Percentiles rank a stretch among this genome's conserved stretches.
Evolutionary conservation across 129 eudicot genomes (phyloP).

Genomic region (Dittrichia graveolens): DNA sequence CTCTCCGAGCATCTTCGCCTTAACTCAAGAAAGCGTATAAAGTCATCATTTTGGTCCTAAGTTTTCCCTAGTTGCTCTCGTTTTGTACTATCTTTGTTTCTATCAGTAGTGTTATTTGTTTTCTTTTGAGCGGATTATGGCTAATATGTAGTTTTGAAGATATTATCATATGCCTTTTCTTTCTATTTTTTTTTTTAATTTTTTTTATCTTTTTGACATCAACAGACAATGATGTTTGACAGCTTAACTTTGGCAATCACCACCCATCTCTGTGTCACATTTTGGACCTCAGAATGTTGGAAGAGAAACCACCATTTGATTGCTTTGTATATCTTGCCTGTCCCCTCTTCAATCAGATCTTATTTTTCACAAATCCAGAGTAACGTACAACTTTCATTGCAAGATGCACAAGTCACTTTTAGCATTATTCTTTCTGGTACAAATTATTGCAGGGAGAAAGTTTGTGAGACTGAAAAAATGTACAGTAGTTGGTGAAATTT

Average conservation of each 20-base stretch:
- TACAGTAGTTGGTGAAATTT: slow-evolving; percentile 44
- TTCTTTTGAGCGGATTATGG: slow-evolving; percentile 28
- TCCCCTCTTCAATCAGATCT: slow-evolving; percentile 30
- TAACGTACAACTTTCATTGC: slow-evolving; percentile 26
- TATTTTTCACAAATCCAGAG: slow-evolving; percentile 13
- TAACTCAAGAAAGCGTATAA: slow-evolving; percentile 38
- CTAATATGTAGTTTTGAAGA: slow-evolving; percentile 33
- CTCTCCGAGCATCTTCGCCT: slow-evolving; percentile 44
- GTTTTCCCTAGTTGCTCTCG: slow-evolving; percentile 22
- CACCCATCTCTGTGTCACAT: slow-evolving; percentile 37
- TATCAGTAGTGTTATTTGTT: slow-evolving; percentile 1
- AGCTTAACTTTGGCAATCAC: slow-evolving; percentile 41
- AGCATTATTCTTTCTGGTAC: slow-evolving; percentile 28
- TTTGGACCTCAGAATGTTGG: slow-evolving; percentile 40
- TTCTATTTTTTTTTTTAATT: slow-evolving; percentile 19
- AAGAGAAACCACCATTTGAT: slow-evolving; percentile 42
- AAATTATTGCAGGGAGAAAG: slow-evolving; percentile 25
- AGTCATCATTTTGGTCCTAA: slow-evolving; percentile 32
- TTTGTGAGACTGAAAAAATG: slow-evolving; percentile 40
- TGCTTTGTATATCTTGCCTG: slow-evolving; percentile 31
- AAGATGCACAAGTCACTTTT: slow-evolving; percentile 26
- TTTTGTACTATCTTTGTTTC: slow-evolving; percentile 30
- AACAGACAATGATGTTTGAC: slow-evolving; percentile 49
- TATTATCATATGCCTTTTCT: slow-evolving; percentile 2
- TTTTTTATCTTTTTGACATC: slow-evolving; percentile 40